Evolutionary conservation across 2,329 filamentous ascomycete genomes (phyloP), one percentile per base, ranked within the genome.

Genomic region (Rhynchosporium graminicola): DNA sequence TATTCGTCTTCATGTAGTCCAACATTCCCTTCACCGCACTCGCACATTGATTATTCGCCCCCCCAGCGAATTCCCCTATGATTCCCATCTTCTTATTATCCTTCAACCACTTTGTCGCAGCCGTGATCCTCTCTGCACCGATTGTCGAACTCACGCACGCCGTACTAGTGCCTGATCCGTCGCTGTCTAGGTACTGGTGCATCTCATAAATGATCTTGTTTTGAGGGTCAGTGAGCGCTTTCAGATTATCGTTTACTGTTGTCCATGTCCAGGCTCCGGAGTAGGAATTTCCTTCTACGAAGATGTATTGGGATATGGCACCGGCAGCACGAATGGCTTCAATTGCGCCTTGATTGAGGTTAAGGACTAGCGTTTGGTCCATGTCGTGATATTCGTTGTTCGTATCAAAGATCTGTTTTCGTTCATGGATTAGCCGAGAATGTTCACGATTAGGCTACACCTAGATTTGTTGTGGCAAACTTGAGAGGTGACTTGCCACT

Each of bases 181-280:
- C 83, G 0, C 74, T 76, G 74, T 86, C 83, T 45, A 85, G 82
- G 69, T 85, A 86, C 74, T 86, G 83, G 72, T 86, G 83, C 83
- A 86, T 85, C 70, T 86, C 81, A 74, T 83, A 85, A 70, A 86
- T 74, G 61, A 85, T 77, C 69, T 82, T 83, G 74, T 84, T 75
- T 47, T 75, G 63, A 0, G 82, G 77, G 65, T 86, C 83, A 8
- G 78, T 81, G 51, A 86, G 76, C 26, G 67, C 77, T 64, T 83
- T 76, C 51, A 75, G 74, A 3, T 76, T 76, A 50, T 65, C 76
- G 69, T 81, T 82, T 43, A 79, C 80, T 9, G 64, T 61, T n/a
- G 68, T 61, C 65, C 64, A 70, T 31, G 65, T 67, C 63, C 67
- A 67, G 13, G 68, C 67, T 20, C 68, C 65, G 10, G 62, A 63